These are phyloP conservation scores for Aristolochia contorta DNA, from an alignment of 164 flowering plant species.

Conservation along the genomic window DNA sequence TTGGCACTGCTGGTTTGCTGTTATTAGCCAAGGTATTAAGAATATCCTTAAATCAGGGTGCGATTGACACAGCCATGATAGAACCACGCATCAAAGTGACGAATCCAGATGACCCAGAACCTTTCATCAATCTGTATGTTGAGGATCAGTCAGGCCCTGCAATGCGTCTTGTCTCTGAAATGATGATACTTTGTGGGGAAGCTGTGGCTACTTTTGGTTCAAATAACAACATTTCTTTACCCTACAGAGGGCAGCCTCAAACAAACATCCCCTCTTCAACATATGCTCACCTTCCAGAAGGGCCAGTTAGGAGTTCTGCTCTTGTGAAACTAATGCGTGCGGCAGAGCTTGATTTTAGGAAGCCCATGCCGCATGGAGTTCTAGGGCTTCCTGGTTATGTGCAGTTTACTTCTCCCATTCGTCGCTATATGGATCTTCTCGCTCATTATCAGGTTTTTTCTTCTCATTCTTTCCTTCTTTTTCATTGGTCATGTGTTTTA, in stretches of 20 bases:
- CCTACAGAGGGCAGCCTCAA: constrained; percentile 95
- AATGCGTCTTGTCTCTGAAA: constrained; percentile 92
- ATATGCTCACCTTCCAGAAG: constrained; percentile 92
- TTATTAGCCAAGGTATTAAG: neutral
- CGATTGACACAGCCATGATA: constrained; percentile 61
- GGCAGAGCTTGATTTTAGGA: constrained; percentile 85
- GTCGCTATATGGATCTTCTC: constrained; percentile 91
- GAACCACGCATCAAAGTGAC: constrained; percentile 79
- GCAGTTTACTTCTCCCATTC: constrained; percentile 95
- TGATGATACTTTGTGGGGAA: constrained; percentile 98
- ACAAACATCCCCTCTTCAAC: constrained; percentile 58
- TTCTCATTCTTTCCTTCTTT: neutral
- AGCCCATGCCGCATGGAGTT: constrained; percentile 74
- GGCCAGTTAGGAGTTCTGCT: constrained; percentile 81
- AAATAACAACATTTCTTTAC: constrained; percentile 61
- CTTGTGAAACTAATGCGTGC: constrained; percentile 76
- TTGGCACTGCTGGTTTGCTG: too few species aligned
- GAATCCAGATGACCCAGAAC: constrained; percentile 86
- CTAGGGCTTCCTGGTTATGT: constrained; percentile 95
- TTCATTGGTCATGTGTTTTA: neutral
- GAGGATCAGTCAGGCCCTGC: constrained; percentile 88
- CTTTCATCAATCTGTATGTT: constrained; percentile 76
- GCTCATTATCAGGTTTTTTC: constrained; percentile 79
- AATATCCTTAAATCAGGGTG: constrained; percentile 43
- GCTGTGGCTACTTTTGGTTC: constrained; percentile 76